Conservation (phyloP, 2,329 filamentous ascomycete species). For the Fusarium xyrophilum region DNA sequence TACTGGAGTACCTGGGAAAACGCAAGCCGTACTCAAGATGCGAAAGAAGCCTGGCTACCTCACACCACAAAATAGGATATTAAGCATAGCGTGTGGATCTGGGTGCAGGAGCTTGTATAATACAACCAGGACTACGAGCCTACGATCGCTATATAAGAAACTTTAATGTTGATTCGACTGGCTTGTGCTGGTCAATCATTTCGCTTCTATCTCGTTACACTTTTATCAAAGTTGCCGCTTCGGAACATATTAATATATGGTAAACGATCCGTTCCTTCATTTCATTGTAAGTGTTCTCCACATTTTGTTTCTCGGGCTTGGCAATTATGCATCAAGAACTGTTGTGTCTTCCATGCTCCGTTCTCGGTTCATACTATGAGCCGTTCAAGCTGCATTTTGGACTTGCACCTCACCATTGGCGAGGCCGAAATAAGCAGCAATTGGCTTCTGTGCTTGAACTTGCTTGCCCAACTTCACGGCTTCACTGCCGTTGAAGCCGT, state of each 20-base stretch:
- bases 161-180: constrained; percentile 38
- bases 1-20: constrained; percentile 38
- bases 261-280: background rate
- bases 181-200: constrained; percentile 22
- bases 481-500: constrained; percentile 78
- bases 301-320: background rate
- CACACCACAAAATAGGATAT: constrained; percentile 41
- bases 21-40: constrained; percentile 32
- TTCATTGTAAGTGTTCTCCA: background rate
- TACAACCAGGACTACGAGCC: constrained; percentile 45
- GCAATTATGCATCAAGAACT: background rate
- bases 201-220: constrained; percentile 18
- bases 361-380: background rate
- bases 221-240: constrained; percentile 5
- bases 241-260: constrained; percentile 2
- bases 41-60: constrained; percentile 28
- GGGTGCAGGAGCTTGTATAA: constrained; percentile 47
- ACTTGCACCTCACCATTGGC: constrained; percentile 69
- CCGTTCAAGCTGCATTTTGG: constrained; percentile 38
- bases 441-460: constrained; percentile 83
- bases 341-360: background rate
- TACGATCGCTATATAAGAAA: constrained; percentile 45
- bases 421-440: constrained; percentile 95
- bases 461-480: constrained; percentile 59
- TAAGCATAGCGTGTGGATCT: constrained; percentile 45